Percentiles rank a stretch among this genome's conserved stretches.
phyloP scores from a whole-genome alignment of 306 rosid genomes.

The Rosa rugosa region DNA sequence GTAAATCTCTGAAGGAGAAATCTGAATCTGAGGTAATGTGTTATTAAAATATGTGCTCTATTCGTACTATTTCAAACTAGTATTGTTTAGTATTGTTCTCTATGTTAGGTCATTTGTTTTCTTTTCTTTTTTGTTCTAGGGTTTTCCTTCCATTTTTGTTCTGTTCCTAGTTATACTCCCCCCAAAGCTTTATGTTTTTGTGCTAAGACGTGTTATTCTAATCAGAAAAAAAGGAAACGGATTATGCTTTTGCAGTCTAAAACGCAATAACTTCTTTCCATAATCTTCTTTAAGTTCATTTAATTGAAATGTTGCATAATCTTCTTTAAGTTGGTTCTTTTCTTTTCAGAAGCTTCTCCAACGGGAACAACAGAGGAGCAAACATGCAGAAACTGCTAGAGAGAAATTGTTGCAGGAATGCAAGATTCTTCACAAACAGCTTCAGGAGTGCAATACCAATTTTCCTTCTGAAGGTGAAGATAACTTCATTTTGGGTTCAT shows the following conservation, averaged over 20 bases:
- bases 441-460: constrained; percentile 59
- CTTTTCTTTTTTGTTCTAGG: not conserved
- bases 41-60: not conserved
- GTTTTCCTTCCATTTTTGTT: not conserved
- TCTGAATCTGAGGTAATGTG: constrained; percentile 44
- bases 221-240: not conserved
- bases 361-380: constrained; percentile 58
- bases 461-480: constrained; percentile 42
- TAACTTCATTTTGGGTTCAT: constrained; percentile 36
- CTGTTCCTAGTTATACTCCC: not conserved
- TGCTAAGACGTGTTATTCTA: not conserved
- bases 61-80: not conserved
- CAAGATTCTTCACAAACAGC: constrained; percentile 58
- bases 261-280: not conserved
- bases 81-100: not conserved
- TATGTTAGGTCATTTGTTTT: not conserved
- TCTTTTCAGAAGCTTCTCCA: constrained; percentile 53
- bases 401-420: constrained; percentile 56
- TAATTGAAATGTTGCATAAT: constrained; percentile 11
- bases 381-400: constrained; percentile 47
- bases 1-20: constrained; percentile 51
- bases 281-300: not conserved
- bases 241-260: not conserved
- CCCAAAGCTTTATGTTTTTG: not conserved
- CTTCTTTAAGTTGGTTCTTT: constrained; percentile 1